Evolutionary conservation across 106 monocot genomes (phyloP).

Genomic region (Allium fistulosum): DNA sequence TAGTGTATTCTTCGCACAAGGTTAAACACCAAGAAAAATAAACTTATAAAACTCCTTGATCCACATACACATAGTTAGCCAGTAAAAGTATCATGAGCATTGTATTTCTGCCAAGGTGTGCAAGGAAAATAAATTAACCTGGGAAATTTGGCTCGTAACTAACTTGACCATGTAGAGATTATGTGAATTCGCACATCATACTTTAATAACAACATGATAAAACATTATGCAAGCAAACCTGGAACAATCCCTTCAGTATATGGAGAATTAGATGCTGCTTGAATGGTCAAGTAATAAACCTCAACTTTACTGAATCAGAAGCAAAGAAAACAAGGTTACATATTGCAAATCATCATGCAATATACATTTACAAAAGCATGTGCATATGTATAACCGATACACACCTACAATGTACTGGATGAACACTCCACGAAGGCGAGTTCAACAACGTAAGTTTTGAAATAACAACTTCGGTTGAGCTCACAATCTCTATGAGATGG

Average conservation of each 20-base stretch:
- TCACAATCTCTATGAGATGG: constrained; percentile 42
- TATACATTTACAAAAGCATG: neutral
- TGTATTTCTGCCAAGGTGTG: no score
- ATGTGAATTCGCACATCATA: neutral
- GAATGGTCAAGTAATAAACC: constrained; percentile 68
- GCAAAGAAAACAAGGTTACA: neutral
- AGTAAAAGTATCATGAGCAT: no score
- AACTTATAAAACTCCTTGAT: no score
- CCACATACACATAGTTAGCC: no score
- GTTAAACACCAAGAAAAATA: no score
- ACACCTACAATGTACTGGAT: constrained; percentile 49
- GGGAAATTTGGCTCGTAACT: no score
- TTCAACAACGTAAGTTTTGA: constrained; percentile 52
- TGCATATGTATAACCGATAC: neutral
- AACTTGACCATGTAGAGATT: neutral
- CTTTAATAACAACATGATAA: neutral
- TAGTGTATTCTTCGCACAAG: no score
- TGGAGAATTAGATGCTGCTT: constrained; percentile 40
- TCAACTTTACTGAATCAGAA: constrained; percentile 45
- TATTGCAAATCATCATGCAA: neutral
- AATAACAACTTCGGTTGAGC: constrained; percentile 34
- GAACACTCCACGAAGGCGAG: constrained; percentile 44
- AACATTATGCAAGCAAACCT: constrained; percentile 39
- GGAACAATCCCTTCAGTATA: constrained; percentile 80
- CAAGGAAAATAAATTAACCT: no score